Conservation (phyloP, 345 rosid species). For the Mercurialis annua region DNA sequence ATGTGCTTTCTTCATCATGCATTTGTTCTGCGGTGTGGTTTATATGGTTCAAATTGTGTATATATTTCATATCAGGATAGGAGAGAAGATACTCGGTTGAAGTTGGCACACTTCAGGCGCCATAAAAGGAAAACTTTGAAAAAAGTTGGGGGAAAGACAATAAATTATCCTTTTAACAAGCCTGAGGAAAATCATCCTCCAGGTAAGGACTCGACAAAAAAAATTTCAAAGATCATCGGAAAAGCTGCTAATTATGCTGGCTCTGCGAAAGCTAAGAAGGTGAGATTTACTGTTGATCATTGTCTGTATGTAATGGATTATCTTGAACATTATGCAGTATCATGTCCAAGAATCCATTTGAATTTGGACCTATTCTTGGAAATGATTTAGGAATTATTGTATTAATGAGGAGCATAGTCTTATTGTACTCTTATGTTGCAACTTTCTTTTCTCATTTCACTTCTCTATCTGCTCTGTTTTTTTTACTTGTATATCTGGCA, state of each 20-base stretch:
- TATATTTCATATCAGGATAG: constrained; percentile 66
- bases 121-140: constrained; percentile 84
- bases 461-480: not conserved
- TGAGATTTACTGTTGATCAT: constrained; percentile 19
- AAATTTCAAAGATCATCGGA: constrained; percentile 76
- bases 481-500: not conserved
- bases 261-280: constrained; percentile 91
- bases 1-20: constrained; percentile 12
- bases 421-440: not conserved
- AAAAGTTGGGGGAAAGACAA: constrained; percentile 62
- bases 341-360: not conserved
- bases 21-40: constrained; percentile 6
- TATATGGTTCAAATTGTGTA: constrained; percentile 11
- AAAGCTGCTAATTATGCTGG: constrained; percentile 83
- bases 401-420: too few species aligned
- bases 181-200: constrained; percentile 92
- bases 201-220: constrained; percentile 83
- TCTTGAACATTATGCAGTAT: not conserved
- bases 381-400: not conserved
- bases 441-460: not conserved
- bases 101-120: constrained; percentile 79
- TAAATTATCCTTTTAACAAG: constrained; percentile 77
- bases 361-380: not conserved
- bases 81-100: constrained; percentile 87
- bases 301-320: not conserved